These are phyloP conservation scores for Cyberlindnera lachancei DNA, from an alignment of 805 yeast genomes.

Conservation along the genomic window DNA sequence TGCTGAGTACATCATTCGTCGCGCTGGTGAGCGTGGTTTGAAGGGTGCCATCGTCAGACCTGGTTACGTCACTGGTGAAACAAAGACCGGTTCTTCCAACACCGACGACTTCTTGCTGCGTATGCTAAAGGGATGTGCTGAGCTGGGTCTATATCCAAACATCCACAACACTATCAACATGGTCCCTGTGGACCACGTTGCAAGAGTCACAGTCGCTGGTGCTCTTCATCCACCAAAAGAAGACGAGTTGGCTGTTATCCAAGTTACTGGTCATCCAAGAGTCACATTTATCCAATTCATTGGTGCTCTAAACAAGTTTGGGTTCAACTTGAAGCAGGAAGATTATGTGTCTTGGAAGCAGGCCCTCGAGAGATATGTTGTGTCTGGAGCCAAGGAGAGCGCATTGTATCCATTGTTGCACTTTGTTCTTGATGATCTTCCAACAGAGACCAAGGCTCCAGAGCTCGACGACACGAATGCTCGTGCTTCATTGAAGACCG, in stretches of 20 bases:
- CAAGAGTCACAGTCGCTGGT: conserved; percentile 78
- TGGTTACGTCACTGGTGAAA: conserved; percentile 89
- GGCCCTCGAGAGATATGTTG: conserved; percentile 68
- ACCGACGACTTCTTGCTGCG: conserved; percentile 95
- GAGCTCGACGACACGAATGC: conserved; percentile 89
- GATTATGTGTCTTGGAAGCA: conserved; percentile 78
- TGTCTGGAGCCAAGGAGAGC: conserved; percentile 65
- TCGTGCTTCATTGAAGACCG: conserved; percentile 54
- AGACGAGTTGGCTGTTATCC: conserved; percentile 63
- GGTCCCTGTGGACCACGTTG: conserved; percentile 98
- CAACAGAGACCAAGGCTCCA: conserved; percentile 89
- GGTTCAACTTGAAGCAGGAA: conserved; percentile 55
- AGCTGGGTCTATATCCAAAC: conserved; percentile 79
- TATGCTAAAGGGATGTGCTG: conserved; percentile 90
- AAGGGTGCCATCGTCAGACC: conserved; percentile 90
- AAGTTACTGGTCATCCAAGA: conserved; percentile 97
- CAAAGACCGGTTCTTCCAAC: conserved; percentile 79
- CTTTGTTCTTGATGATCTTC: conserved; percentile 88
- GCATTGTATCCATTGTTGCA: conserved; percentile 92
- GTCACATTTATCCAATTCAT: conserved; percentile 71
- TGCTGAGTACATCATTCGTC: conserved; percentile 81
- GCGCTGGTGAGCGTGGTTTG: conserved; percentile 83
- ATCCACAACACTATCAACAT: conserved; percentile 84
- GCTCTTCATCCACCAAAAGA: conserved; percentile 66
- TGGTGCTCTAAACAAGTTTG: conserved; percentile 56